Conservation (phyloP, 352 stramenopile genomes). For the Globisporangium mamillatum region DNA sequence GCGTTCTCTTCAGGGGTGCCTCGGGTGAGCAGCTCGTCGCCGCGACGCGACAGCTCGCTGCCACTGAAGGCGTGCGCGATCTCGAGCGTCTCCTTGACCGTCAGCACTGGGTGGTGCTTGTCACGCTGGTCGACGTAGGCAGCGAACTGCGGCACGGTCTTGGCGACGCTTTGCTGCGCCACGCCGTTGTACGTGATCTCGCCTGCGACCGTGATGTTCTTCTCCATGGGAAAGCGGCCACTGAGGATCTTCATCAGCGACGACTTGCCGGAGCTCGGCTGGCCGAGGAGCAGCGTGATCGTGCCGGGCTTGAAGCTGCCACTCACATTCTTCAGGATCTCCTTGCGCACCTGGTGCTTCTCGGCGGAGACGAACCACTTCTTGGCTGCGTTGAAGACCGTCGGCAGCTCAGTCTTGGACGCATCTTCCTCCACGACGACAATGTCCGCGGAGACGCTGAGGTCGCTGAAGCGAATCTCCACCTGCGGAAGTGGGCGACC, state of each 20-base stretch:
- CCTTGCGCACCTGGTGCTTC: constrained; percentile 1
- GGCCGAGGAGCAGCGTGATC: background rate
- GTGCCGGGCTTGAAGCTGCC: background rate
- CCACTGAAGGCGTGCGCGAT: constrained; percentile 40
- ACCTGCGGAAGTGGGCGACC: no score
- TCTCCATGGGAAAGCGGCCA: background rate
- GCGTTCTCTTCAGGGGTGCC: constrained; percentile 28
- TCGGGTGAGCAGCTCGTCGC: constrained; percentile 24
- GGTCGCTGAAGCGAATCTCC: no score
- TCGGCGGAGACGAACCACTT: background rate
- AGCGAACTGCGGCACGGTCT: constrained; percentile 18
- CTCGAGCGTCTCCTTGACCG: constrained; percentile 50
- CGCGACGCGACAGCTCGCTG: constrained; percentile 19
- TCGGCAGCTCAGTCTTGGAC: background rate
- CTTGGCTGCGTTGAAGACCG: background rate
- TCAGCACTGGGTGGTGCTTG: constrained; percentile 83
- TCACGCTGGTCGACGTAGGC: constrained; percentile 41
- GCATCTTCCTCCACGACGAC: no score
- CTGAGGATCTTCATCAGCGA: background rate
- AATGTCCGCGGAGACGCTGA: no score
- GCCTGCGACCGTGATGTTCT: background rate
- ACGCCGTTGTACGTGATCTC: background rate
- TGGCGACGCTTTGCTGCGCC: background rate
- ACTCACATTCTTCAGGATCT: background rate
- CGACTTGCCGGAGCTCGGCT: background rate